phyloP scores from a whole-genome alignment of 1,139 yeast genomes.

The Zygoascus sp. region DNA sequence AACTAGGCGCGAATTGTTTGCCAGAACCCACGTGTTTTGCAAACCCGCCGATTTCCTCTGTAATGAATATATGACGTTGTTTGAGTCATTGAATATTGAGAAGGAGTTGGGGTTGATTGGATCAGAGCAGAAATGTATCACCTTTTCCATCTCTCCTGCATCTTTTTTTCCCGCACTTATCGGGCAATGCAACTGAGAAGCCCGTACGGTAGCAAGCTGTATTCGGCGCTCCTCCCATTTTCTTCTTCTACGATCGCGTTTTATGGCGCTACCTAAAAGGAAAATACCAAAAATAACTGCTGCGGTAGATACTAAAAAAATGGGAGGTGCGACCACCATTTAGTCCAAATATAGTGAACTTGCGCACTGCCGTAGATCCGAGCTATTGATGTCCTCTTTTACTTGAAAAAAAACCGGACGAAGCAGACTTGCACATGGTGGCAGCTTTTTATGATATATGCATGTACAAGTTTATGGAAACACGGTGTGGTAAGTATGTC shows the following conservation, averaged over 20 bases:
- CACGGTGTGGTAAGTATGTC: too few relatives aligned
- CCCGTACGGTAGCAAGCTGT: background rate
- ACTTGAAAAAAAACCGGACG: too few relatives aligned
- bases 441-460: too few relatives aligned
- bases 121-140: conserved; percentile 5
- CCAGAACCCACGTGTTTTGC: conserved; percentile 7
- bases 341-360: too few relatives aligned
- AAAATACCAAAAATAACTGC: conserved; percentile 2
- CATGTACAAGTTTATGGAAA: too few relatives aligned
- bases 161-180: background rate
- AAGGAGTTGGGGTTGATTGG: conserved; percentile 3
- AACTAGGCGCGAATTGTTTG: background rate
- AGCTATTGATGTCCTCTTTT: too few relatives aligned
- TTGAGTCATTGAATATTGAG: background rate
- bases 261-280: background rate
- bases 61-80: conserved; percentile 5
- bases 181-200: background rate
- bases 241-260: background rate
- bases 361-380: too few relatives aligned
- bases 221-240: background rate
- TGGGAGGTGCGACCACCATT: conserved; percentile 3
- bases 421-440: too few relatives aligned
- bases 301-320: background rate
- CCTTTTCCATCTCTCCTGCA: background rate
- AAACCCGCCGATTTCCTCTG: conserved; percentile 2